A percentile compares a stretch with the other conserved stretches of the same genome.
phyloP scores from a whole-genome alignment of 345 rosid genomes.

The Garcia nutans region DNA sequence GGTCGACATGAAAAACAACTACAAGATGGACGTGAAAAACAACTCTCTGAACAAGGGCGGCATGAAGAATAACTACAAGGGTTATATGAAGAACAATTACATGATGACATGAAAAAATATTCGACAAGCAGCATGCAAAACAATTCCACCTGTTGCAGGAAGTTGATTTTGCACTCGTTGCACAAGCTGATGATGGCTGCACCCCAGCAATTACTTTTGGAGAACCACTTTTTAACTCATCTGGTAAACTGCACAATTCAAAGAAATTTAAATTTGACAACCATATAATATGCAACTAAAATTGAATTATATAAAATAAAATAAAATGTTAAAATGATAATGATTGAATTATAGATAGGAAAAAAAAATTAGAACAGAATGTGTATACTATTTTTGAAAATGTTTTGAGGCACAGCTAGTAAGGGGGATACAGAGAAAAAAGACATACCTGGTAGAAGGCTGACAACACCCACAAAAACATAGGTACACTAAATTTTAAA shows the following conservation, averaged over 20 bases:
- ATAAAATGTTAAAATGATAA: no score
- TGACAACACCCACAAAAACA: constrained; percentile 15
- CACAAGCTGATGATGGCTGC: neutral
- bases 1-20: neutral
- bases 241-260: constrained; percentile 40
- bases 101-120: neutral
- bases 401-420: neutral
- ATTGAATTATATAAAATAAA: neutral
- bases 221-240: constrained; percentile 19
- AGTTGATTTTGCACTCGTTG: constrained; percentile 17
- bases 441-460: constrained; percentile 31
- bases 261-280: neutral
- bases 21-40: neutral
- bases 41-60: neutral
- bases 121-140: neutral
- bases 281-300: neutral
- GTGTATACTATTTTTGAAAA: neutral
- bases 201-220: constrained; percentile 23
- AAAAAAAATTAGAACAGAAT: neutral
- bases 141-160: constrained; percentile 31
- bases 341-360: neutral
- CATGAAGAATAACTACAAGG: neutral
- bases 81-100: neutral
- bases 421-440: constrained; percentile 2
- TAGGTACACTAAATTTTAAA: no score